phyloP scores from a whole-genome alignment of 2,329 filamentous ascomycete species.

The Penicillium expansum region DNA sequence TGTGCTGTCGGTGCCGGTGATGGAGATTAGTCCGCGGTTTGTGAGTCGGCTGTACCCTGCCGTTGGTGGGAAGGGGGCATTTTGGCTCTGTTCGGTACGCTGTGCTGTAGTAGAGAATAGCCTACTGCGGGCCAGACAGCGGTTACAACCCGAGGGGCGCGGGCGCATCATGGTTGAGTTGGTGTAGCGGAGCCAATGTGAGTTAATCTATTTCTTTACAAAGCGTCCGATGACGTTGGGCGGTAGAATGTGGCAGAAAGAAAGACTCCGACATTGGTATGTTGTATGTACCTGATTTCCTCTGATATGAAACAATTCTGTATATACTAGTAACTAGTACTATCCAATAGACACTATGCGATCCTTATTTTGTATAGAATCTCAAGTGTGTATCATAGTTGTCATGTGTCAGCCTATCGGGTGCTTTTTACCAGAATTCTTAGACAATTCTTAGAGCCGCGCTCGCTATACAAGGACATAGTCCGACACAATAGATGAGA shows the following conservation, averaged over 20 bases:
- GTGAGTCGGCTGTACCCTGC: slow-evolving; percentile 55
- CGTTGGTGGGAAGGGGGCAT: slow-evolving; percentile 38
- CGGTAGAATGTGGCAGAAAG: slow-evolving; percentile 30
- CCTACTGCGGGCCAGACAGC: slow-evolving; percentile 28
- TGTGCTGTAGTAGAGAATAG: slow-evolving; percentile 30
- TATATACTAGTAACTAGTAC: no score
- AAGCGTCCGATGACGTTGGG: slow-evolving; percentile 28
- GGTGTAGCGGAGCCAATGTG: slow-evolving; percentile 10
- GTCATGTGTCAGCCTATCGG: no score
- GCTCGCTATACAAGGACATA: no score
- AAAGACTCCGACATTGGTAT: no score
- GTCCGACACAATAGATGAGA: not conserved
- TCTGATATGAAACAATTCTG: no score
- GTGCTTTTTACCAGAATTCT: no score
- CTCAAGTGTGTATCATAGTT: not conserved
- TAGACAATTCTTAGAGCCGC: no score
- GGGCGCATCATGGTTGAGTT: slow-evolving; percentile 34
- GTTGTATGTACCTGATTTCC: no score
- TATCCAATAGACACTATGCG: no score
- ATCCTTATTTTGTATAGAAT: no score
- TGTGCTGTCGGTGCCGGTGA: slow-evolving; percentile 74
- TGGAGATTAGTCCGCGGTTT: slow-evolving; percentile 74
- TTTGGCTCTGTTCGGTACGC: slow-evolving; percentile 12
- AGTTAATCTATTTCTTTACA: slow-evolving; percentile 23
- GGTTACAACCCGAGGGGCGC: slow-evolving; percentile 29